Conservation (phyloP, 164 flowering plant genomes). For the Magnolia officinalis region DNA sequence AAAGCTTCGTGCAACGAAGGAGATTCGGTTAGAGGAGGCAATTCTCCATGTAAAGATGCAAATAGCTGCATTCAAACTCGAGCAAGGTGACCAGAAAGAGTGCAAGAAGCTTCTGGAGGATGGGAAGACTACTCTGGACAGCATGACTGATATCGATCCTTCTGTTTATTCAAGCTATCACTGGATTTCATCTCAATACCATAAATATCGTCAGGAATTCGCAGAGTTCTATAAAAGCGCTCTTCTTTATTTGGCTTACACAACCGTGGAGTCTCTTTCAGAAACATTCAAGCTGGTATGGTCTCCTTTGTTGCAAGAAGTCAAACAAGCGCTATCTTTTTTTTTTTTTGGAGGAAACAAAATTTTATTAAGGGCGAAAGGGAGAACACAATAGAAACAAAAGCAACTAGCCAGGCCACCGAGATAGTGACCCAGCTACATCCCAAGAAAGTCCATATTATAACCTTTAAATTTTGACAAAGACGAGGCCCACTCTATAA, state of each 20-base stretch:
- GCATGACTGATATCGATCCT: constrained; percentile 98
- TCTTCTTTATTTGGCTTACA: constrained; percentile 90
- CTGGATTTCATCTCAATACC: constrained; percentile 88
- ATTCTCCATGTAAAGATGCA: constrained; percentile 86
- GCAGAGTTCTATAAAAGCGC: constrained; percentile 88
- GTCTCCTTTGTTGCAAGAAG: neutral
- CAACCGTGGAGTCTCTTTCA: constrained; percentile 89
- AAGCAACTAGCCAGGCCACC: no score
- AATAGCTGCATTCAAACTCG: constrained; percentile 69
- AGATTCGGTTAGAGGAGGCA: constrained; percentile 81
- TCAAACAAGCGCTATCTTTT: no score
- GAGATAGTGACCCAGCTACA: no score
- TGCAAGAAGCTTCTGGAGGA: constrained; percentile 90
- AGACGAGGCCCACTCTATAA: no score
- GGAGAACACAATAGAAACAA: no score
- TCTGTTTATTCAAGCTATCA: constrained; percentile 89
- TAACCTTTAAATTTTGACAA: no score
- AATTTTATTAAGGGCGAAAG: no score
- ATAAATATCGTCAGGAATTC: constrained; percentile 75
- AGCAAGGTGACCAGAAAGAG: constrained; percentile 69
- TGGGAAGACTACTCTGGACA: constrained; percentile 81
- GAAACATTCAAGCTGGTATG: constrained; percentile 91
- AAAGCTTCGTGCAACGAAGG: constrained; percentile 69
- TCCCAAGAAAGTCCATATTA: no score
- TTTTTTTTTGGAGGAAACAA: no score